Evolutionary conservation across 176 grass and related monocot genomes (phyloP).

Genomic region (Cocos nucifera): DNA sequence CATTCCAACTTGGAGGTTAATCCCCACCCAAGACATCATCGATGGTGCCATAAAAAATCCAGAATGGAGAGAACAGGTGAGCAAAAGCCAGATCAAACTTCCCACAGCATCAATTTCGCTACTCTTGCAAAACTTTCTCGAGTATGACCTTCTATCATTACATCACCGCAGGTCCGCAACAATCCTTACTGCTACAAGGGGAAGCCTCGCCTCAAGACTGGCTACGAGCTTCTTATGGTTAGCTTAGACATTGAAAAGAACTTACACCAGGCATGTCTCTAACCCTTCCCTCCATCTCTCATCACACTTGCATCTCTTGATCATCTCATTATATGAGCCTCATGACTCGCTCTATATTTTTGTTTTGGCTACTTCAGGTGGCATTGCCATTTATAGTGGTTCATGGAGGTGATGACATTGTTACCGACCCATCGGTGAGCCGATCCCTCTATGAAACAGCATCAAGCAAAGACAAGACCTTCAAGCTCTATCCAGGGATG

Average conservation of each 20-base stretch:
- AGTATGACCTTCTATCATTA: too few species aligned
- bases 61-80: not conserved
- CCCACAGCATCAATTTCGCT: too few species aligned
- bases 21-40: conserved; percentile 47
- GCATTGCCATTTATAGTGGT: conserved; percentile 48
- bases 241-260: conserved; percentile 36
- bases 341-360: too few species aligned
- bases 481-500: conserved; percentile 52
- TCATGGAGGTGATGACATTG: conserved; percentile 38
- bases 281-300: too few species aligned
- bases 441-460: conserved; percentile 26
- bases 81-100: too few species aligned
- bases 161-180: not conserved
- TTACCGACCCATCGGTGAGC: conserved; percentile 48
- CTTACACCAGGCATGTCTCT: not conserved
- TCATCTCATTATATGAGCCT: too few species aligned
- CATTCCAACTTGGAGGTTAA: conserved; percentile 50
- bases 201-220: conserved; percentile 44
- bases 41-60: conserved; percentile 52
- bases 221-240: conserved; percentile 32
- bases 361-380: conserved; percentile 14
- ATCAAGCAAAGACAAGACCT: conserved; percentile 31
- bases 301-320: too few species aligned
- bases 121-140: too few species aligned
- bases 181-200: conserved; percentile 51